phyloP scores from a whole-genome alignment of 2,329 filamentous ascomycete genomes.

The Thielaviopsis populi region DNA sequence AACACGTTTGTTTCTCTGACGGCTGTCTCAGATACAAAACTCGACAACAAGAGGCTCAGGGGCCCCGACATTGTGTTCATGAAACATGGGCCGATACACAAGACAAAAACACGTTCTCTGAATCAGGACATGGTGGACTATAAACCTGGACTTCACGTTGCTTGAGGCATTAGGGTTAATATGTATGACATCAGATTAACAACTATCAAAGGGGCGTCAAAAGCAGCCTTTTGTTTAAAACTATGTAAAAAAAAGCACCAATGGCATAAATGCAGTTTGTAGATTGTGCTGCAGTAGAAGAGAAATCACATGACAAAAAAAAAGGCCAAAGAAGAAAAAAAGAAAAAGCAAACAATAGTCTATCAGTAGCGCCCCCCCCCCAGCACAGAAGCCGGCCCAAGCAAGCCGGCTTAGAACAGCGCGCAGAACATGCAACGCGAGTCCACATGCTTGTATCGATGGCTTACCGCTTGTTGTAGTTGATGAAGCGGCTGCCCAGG shows the following conservation, averaged over 20 bases:
- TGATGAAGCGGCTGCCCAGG: slow-evolving; percentile 36
- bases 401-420: background rate
- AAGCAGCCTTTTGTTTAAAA: background rate
- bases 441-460: background rate
- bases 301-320: background rate
- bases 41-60: background rate
- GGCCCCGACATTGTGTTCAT: background rate
- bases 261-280: background rate
- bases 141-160: background rate
- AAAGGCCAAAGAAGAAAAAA: background rate
- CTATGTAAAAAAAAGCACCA: background rate
- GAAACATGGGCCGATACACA: background rate
- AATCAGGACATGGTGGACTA: background rate
- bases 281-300: background rate
- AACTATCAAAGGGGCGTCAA: background rate
- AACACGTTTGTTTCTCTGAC: background rate
- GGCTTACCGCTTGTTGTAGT: slow-evolving; percentile 30
- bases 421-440: background rate
- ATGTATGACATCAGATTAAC: background rate
- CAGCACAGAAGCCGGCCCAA: background rate
- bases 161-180: background rate
- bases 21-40: background rate
- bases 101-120: background rate
- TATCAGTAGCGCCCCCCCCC: background rate
- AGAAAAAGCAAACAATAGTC: background rate